Evolutionary conservation across 257 asterid species (phyloP), one percentile per base, ranked within the genome.

Genomic region (Fraxinus excelsior): DNA sequence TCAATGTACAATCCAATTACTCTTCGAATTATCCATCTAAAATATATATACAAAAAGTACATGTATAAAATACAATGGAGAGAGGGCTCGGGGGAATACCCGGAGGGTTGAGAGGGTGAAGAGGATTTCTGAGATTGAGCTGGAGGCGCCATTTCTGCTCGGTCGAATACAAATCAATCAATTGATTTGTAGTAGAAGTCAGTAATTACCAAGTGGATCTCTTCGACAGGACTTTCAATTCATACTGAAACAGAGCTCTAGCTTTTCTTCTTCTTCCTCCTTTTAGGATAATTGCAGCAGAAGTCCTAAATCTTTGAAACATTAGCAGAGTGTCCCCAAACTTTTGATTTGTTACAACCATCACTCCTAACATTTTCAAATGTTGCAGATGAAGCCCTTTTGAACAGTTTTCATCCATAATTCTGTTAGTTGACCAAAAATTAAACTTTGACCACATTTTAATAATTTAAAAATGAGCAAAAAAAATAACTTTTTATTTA

Each of bases 71-170:
- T 19, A 19, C 3, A 32, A 72, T 0, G 28, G 42, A 66, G 32
- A 73, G 28, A 21, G 67, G 67, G 67, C 81, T 62, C 29, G 40
- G 72, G 32, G 60, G 44, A 67, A 35, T 83, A 96, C 99, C 99
- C 99, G 26, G 99, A 96, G 6, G 99, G 98, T 85, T 96, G 98
- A 84, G 99, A 96, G 69, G 99, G 97, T 60, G 99, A 96, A 81
- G 95, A 86, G 53, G 94, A 89, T 87, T 98, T 91, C 42, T 88
- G 87, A 77, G 91, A 76, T 77, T 88, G 92, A 88, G 97, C 88
- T 79, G 97, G 97, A 66, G 98, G 98, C 12, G 97, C 94, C 98
- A 92, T 94, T 72, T 23, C 46, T 72, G 4, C 32, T 60, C 29
- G 67, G 23, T 8, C 67, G 14, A 58, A n/a, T 21, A 7, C 67